Percentiles rank a stretch among this genome's conserved stretches.
Conservation (phyloP, 2,329 filamentous ascomycete species). For the Colletotrichum theobromicola region DNA sequence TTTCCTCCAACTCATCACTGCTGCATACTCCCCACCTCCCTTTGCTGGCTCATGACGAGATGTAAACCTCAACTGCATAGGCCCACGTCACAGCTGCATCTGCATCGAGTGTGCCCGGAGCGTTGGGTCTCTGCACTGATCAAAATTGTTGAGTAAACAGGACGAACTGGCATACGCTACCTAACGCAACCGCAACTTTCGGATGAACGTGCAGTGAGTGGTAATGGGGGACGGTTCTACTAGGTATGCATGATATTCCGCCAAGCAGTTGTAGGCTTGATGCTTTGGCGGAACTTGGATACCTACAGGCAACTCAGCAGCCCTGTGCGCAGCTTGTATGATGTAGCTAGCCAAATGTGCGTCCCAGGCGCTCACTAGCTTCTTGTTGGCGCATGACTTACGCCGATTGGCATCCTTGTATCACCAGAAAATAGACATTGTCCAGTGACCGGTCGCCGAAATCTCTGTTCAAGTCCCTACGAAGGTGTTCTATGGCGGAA, state of each 20-base stretch:
- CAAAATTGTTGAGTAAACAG: neutral
- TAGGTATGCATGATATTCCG: neutral
- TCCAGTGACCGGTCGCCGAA: neutral
- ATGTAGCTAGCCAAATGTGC: neutral
- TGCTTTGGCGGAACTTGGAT: neutral
- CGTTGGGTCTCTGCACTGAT: neutral
- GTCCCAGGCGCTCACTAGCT: slow-evolving; percentile 6
- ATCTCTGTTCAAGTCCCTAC: neutral
- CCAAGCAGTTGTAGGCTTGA: neutral
- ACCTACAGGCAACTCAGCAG: neutral
- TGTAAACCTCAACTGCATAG: neutral
- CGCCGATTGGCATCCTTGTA: neutral
- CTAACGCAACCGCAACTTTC: neutral
- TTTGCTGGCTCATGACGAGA: neutral
- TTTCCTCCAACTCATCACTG: neutral
- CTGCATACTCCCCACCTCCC: neutral
- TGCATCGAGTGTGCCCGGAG: neutral
- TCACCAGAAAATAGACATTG: neutral
- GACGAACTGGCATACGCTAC: neutral
- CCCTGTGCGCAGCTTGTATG: neutral
- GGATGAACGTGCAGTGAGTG: neutral
- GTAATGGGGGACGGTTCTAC: neutral
- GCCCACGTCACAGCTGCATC: neutral
- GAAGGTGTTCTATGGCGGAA: neutral
- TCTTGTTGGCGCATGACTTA: neutral